phyloP scores from a whole-genome alignment of 495 filamentous ascomycete genomes.

The Venustampulla echinocandica region DNA sequence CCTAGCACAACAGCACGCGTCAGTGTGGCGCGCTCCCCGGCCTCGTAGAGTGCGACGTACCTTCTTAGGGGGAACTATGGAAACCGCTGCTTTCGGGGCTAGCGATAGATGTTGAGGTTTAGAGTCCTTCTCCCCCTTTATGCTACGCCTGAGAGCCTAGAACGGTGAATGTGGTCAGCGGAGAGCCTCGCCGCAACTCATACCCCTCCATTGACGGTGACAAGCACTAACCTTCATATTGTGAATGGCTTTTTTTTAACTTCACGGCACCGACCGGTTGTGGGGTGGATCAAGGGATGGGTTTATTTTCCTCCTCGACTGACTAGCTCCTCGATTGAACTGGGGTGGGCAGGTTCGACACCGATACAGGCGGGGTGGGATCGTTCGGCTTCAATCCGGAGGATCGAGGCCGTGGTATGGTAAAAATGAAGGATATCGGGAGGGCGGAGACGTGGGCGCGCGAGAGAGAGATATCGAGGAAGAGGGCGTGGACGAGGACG shows the following conservation, averaged over 20 bases:
- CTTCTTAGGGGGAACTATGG: conserved; percentile 95
- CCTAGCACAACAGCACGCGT: conserved; percentile 42
- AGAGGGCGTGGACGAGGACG: no score
- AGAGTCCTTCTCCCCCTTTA: conserved; percentile 74
- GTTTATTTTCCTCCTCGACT: no score
- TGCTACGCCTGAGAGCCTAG: conserved; percentile 74
- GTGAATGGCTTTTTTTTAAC: not conserved
- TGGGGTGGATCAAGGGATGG: no score
- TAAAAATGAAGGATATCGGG: no score
- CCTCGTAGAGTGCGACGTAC: conserved; percentile 47
- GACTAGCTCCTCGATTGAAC: no score
- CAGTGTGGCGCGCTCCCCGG: conserved; percentile 18
- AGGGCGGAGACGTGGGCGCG: no score
- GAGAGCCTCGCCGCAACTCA: not conserved
- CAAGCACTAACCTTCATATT: conserved; percentile 2
- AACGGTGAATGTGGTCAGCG: conserved; percentile 8
- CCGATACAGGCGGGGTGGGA: no score
- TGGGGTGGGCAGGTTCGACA: no score
- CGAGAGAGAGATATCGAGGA: no score
- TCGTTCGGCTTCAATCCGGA: no score
- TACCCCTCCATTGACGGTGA: not conserved
- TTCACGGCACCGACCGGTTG: conserved; percentile 2
- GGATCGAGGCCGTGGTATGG: no score
- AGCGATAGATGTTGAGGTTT: conserved; percentile 78
- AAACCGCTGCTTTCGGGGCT: conserved; percentile 85